Base-by-base conservation (phyloP, 1,284 basidiomycete species). In the Gastroboletus turbinatus region DNA sequence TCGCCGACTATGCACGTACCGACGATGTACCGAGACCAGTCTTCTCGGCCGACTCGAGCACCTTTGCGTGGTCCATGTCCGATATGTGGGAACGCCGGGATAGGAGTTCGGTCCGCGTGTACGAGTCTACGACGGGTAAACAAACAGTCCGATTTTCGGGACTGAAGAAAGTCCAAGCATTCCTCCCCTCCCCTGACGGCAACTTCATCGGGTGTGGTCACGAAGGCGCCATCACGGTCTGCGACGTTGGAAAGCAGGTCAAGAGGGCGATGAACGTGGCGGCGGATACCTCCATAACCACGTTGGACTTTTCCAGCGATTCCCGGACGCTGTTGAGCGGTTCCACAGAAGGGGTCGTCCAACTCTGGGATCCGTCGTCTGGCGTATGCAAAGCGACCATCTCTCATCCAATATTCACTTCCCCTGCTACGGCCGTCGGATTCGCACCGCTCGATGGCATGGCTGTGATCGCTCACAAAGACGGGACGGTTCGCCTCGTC, bases 51-150 rank as follows among this genome's bases (percentile, higher is more conserved):
- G 50, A 61, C 43, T 60, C 60, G 19, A 42, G 43, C 6, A 55
- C 21, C 13, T 62, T 63, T 54, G 52, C 30, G 50, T 61, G 60
- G 60, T 55, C 48, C 27, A 39, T 60, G 38, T 36, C 58, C 4
- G 58, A 60, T 46, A 6, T 60, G 7, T 60, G 45, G 48, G 46
- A 51, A 9, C 54, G 53, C 19, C 35, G 51, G 23, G 44, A 47
- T 13, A 46, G 44, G 13, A 52, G 13, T 7, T 57, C 30, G 30
- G 30, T 30, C 30, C 30, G 60, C 35, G 60, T 60, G 11, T 62
- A 60, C 33, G 60, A 57, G 5, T 59, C 60, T 13, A 44, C 52
- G n/a, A 39, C 39, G n/a, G 60, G 60, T 3, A 55, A 43, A 3
- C 60, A 46, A 23, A 48, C 48, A 35, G 10, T 25, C 27, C 56